phyloP scores from a whole-genome alignment of 768 basidiomycete genomes.

The Cubamyces lactineus region DNA sequence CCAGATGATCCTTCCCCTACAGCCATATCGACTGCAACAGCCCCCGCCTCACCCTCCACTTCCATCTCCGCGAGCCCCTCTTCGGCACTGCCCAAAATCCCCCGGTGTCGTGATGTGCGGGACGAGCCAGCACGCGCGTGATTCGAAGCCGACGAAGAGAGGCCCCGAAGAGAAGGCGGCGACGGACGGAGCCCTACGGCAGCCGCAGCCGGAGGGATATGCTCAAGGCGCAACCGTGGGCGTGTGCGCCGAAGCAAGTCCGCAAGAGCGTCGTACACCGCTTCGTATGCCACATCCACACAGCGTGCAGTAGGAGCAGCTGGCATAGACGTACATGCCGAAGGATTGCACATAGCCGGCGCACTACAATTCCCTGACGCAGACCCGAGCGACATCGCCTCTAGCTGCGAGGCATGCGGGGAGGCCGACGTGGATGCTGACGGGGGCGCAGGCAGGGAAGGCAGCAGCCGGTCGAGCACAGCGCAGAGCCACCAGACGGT shows the following conservation, averaged over 20 bases:
- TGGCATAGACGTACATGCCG: neutral
- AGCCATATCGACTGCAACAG: too few relatives aligned
- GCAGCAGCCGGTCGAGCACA: conserved; percentile 44
- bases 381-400: too few relatives aligned
- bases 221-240: neutral
- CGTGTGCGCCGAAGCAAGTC: conserved; percentile 23
- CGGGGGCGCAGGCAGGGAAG: conserved; percentile 5
- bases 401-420: neutral
- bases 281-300: conserved; percentile 11
- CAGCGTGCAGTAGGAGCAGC: neutral
- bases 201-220: neutral
- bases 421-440: neutral
- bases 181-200: neutral
- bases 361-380: too few relatives aligned
- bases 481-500: conserved; percentile 57
- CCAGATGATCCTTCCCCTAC: too few relatives aligned
- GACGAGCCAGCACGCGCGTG: neutral
- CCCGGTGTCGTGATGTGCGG: too few relatives aligned
- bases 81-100: too few relatives aligned
- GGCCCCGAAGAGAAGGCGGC: conserved; percentile 14
- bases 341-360: neutral
- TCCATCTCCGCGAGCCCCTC: neutral
- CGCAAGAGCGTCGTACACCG: conserved; percentile 26
- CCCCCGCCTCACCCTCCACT: neutral
- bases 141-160: conserved; percentile 10